Conservation (phyloP, 169 alveolate genomes). For the Eimeria sp. region DNA sequence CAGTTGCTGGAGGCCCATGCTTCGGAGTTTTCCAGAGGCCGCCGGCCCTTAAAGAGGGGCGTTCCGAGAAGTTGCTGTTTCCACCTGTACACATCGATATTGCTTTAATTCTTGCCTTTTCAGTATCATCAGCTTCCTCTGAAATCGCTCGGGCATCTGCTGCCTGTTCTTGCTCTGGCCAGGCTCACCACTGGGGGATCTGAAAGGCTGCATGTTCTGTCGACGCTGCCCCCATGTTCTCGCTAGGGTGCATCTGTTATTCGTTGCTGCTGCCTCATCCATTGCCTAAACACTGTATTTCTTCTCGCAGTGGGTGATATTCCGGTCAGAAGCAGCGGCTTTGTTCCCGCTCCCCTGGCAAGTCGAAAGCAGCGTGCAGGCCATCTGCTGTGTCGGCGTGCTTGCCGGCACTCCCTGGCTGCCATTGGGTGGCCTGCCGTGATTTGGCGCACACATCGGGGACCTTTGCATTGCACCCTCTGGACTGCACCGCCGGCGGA, state of each 20-base stretch:
- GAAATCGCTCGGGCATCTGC: neutral
- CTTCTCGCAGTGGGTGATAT: neutral
- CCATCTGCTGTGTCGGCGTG: neutral
- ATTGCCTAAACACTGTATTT: neutral
- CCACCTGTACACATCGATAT: slow-evolving; percentile 5
- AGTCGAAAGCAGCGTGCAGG: neutral
- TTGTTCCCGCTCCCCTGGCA: neutral
- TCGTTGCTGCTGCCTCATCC: slow-evolving; percentile 7
- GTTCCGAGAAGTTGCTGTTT: slow-evolving; percentile 47
- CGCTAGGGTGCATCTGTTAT: slow-evolving; percentile 12
- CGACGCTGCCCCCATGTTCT: slow-evolving; percentile 36
- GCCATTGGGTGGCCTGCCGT: neutral
- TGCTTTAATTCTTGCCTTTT: slow-evolving; percentile 27
- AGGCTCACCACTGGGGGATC: slow-evolving; percentile 1
- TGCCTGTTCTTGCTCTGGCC: slow-evolving; percentile 18
- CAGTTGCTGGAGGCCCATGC: slow-evolving; percentile 59
- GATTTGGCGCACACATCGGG: neutral
- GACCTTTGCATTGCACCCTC: neutral
- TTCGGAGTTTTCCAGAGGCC: slow-evolving; percentile 61
- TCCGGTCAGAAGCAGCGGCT: slow-evolving; percentile 34
- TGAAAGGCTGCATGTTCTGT: slow-evolving; percentile 38
- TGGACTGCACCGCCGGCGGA: slow-evolving; percentile 21
- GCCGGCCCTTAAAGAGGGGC: slow-evolving; percentile 58
- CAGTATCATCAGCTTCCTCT: neutral
- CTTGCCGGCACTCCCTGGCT: neutral